These are phyloP conservation scores for Solanum paucissectum DNA, from an alignment of 257 asterid genomes.

Conservation along the genomic window DNA sequence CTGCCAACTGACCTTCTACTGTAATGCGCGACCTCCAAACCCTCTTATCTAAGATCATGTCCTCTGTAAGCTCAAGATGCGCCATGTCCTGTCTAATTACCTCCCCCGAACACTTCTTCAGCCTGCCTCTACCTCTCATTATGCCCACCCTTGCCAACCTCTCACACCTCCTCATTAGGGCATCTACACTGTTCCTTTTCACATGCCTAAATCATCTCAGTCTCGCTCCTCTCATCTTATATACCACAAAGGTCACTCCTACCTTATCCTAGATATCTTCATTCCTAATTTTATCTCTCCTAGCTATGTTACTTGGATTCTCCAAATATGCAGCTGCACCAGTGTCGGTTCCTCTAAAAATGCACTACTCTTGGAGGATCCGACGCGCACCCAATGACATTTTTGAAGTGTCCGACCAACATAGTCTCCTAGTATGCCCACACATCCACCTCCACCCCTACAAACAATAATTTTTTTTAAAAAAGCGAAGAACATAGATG, in stretches of 20 bases:
- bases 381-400: not conserved
- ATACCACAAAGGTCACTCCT: not conserved
- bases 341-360: not conserved
- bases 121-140: not conserved
- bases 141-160: not conserved
- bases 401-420: not conserved
- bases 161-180: not conserved
- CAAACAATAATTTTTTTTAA: not conserved
- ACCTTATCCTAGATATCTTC: not conserved
- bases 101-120: not conserved
- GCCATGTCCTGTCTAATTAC: not conserved
- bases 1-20: not conserved
- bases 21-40: not conserved
- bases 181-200: not conserved
- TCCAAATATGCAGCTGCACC: not conserved
- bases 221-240: not conserved
- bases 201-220: not conserved
- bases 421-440: not conserved
- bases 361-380: not conserved
- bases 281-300: not conserved
- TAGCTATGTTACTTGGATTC: not conserved
- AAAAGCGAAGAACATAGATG: not conserved
- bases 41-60: not conserved
- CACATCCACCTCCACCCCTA: not conserved
- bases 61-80: not conserved